Percentiles rank a stretch among this genome's conserved stretches.
Evolutionary conservation across 495 filamentous ascomycete species (phyloP).

Genomic region (Apodospora peruviana): DNA sequence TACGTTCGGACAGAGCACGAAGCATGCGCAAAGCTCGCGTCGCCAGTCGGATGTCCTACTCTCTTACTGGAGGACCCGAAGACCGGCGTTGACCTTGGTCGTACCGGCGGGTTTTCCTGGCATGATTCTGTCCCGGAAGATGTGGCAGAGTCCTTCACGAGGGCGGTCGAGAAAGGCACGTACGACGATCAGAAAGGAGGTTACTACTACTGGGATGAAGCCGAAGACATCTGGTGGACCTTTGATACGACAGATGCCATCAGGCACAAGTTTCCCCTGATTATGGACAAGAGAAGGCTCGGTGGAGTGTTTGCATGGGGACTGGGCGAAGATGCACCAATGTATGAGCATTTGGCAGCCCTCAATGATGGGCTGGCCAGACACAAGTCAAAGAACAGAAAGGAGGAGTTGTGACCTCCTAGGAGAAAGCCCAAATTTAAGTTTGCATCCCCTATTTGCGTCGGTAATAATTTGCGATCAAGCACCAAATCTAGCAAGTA

Average conservation of each 20-base stretch:
- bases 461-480: too few species aligned
- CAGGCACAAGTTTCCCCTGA: conserved; percentile 54
- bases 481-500: too few species aligned
- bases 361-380: conserved; percentile 38
- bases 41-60: conserved; percentile 57
- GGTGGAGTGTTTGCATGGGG: conserved; percentile 73
- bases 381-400: conserved; percentile 1
- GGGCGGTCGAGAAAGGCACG: conserved; percentile 46
- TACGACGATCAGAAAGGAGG: conserved; percentile 58
- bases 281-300: conserved; percentile 52
- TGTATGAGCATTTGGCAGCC: conserved; percentile 53
- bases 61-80: conserved; percentile 57
- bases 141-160: conserved; percentile 42
- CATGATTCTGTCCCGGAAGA: conserved; percentile 43
- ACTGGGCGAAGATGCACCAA: conserved; percentile 62
- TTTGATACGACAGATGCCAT: conserved; percentile 66
- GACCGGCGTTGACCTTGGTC: conserved; percentile 60
- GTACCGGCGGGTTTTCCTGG: conserved; percentile 57
- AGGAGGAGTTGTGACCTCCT: conserved; percentile 22
- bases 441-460: too few species aligned
- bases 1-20: conserved; percentile 59
- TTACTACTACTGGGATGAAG: conserved; percentile 61
- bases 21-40: conserved; percentile 35
- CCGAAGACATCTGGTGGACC: conserved; percentile 63
- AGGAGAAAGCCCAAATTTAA: too few species aligned